Evolutionary conservation across 768 basidiomycete species (phyloP), one percentile per base, ranked within the genome.

Genomic region (Suillus americanus): DNA sequence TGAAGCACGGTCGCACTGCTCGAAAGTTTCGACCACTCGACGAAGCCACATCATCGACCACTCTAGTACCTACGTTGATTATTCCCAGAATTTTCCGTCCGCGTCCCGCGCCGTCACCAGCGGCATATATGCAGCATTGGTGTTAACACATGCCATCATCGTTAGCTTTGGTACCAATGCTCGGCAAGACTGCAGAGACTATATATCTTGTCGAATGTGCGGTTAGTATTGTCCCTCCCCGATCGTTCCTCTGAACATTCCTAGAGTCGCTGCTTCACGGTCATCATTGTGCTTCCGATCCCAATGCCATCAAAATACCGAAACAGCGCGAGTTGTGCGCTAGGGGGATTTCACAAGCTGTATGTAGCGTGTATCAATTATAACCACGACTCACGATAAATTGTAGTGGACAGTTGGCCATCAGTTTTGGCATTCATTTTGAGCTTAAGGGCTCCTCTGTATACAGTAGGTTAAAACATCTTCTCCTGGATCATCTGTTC

Each of bases 121-220:
- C 67, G 88, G 84, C 5, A 81, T 90, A 3, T 92, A 86, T 67
- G 79, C 75, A 45, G 87, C 80, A 9, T 76, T 93, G 57, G 73
- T 91, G 9, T 50, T 89, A 18, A 77, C 81, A 2, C 88, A 92
- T 71, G 89, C 83, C 0, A 65, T 86, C 16, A 71, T 89, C 16
- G 90, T 89, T 66, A 87, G 86, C 68, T 76, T 91, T 14, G 88
- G 84, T 16, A 90, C 90, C 2, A 75, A 18, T 67, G 87, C 28
- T 77, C 92, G 28, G 90, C 89, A 1, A 80, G 88, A 20, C 71
- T 92, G n/a, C 91, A 92, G 70, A 30, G 79, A 12, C 73, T 81
- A 10, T 82, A 79, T 6, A 33, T 33, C 33, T 33, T 33, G 33
- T 5, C 6, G 33, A 33, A 33, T 33, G 33, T 33, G 5, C 6